These are phyloP conservation scores for Suillus variegatus DNA, from an alignment of 768 basidiomycete species.

Conservation along the genomic window DNA sequence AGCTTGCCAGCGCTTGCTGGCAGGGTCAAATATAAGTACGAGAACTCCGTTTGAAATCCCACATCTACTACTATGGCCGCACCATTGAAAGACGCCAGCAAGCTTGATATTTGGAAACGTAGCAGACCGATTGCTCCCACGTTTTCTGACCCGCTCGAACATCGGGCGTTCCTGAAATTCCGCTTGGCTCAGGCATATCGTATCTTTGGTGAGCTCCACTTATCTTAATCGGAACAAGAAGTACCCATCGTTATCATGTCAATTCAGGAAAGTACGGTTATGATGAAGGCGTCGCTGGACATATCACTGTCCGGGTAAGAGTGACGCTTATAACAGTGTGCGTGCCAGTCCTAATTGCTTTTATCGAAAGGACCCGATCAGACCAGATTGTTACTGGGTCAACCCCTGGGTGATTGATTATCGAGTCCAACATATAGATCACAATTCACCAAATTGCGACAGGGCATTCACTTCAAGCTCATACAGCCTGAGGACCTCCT, in stretches of 20 bases:
- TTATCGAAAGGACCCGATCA: constrained; percentile 37
- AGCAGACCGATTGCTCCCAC: too few species aligned
- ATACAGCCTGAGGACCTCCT: constrained; percentile 47
- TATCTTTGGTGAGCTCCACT: constrained; percentile 39
- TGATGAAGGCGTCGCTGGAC: constrained; percentile 50
- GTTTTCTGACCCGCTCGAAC: constrained; percentile 37
- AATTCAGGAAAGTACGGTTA: constrained; percentile 36
- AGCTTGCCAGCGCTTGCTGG: too few species aligned
- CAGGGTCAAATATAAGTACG: too few species aligned
- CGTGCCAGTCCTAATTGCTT: neutral
- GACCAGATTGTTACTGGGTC: constrained; percentile 47
- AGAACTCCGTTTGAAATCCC: too few species aligned
- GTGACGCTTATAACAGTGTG: neutral
- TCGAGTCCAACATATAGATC: neutral
- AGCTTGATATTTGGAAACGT: too few species aligned
- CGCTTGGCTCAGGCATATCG: constrained; percentile 48
- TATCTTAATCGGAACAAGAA: neutral
- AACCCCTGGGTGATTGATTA: constrained; percentile 42
- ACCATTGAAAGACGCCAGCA: neutral
- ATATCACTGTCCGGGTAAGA: constrained; percentile 46
- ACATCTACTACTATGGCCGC: too few species aligned
- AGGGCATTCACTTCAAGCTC: constrained; percentile 47
- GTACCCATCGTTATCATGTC: constrained; percentile 17
- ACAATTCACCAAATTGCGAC: neutral
- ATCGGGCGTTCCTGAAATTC: constrained; percentile 45